Conservation (phyloP, 176 grass and related monocot genomes). For the Pontederia paniculata region DNA sequence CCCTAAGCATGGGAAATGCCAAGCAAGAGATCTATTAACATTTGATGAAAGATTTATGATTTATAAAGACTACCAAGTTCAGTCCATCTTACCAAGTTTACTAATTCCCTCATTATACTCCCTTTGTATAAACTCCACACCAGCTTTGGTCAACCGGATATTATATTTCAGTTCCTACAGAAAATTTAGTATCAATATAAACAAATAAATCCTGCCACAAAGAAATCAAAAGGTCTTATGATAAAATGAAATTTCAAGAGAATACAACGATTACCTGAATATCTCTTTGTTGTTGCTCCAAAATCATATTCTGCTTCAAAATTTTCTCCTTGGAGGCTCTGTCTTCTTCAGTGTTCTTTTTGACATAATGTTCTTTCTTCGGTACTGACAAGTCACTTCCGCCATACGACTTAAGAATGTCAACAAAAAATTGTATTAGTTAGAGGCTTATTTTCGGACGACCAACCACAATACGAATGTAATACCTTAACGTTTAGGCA, state of each 20-base stretch:
- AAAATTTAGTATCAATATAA: constrained; percentile 13
- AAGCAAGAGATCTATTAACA: constrained; percentile 19
- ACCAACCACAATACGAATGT: background rate
- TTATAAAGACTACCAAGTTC: background rate
- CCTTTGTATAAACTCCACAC: constrained; percentile 83
- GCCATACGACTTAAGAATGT: constrained; percentile 39
- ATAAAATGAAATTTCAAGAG: constrained; percentile 16
- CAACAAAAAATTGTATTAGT: background rate
- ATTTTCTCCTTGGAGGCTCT: constrained; percentile 34
- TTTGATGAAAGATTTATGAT: constrained; percentile 12
- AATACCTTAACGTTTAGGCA: constrained; percentile 59
- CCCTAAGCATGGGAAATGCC: constrained; percentile 43
- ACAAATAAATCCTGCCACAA: constrained; percentile 1
- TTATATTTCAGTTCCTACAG: constrained; percentile 62
- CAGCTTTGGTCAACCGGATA: constrained; percentile 64
- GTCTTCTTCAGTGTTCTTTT: constrained; percentile 36
- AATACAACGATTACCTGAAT: constrained; percentile 47
- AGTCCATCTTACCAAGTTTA: constrained; percentile 70
- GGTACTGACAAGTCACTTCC: constrained; percentile 42
- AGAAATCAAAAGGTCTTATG: background rate
- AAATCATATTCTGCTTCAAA: constrained; percentile 56
- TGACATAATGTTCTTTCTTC: constrained; percentile 18
- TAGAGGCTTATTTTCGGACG: background rate
- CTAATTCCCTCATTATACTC: constrained; percentile 63
- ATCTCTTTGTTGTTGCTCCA: constrained; percentile 65